These are phyloP conservation scores for Sanghuangporus weigelae DNA, from an alignment of 1,284 basidiomycete genomes.

Conservation along the genomic window DNA sequence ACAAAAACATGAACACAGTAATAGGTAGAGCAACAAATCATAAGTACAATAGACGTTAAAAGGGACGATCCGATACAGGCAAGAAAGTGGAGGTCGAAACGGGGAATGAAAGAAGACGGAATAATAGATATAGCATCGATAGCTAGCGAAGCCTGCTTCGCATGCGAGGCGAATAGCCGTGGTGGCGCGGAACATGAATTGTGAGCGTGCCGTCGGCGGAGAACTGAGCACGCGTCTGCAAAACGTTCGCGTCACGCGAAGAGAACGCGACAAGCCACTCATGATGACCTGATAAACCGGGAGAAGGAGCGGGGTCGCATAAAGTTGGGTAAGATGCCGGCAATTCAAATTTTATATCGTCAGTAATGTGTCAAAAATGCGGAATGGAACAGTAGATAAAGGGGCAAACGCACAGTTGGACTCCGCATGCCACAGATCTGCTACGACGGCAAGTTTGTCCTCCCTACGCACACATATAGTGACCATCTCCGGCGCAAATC, in stretches of 20 bases:
- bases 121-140: neutral
- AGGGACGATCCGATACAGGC: neutral
- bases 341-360: neutral
- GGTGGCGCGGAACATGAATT: constrained; percentile 21
- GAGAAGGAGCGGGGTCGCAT: neutral
- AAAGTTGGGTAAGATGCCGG: neutral
- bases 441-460: constrained; percentile 25
- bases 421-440: constrained; percentile 27
- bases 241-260: constrained; percentile 27
- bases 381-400: neutral
- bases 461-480: constrained; percentile 22
- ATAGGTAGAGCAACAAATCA: neutral
- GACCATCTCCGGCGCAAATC: constrained; percentile 19
- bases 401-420: constrained; percentile 24
- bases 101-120: neutral
- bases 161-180: neutral
- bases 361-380: neutral
- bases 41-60: neutral
- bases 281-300: constrained; percentile 23
- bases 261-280: constrained; percentile 28
- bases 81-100: neutral
- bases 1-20: neutral
- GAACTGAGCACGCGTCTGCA: constrained; percentile 23
- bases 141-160: constrained; percentile 2
- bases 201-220: constrained; percentile 22